A percentile compares a stretch with the other conserved stretches of the same genome.
Evolutionary conservation across 140 eudicot genomes (phyloP).

Genomic region (Stevia rebaudiana): DNA sequence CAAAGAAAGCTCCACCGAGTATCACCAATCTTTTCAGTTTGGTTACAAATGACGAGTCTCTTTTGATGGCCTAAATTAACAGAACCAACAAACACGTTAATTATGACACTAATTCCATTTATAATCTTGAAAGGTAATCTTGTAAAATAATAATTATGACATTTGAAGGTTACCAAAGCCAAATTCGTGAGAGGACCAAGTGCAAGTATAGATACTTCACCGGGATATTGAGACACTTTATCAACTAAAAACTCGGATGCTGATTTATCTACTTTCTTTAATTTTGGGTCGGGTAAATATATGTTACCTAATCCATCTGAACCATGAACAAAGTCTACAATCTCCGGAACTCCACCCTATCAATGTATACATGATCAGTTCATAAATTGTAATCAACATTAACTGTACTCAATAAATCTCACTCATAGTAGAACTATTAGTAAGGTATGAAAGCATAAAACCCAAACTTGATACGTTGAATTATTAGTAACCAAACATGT

Average conservation of each 20-base stretch:
- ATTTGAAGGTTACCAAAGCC: constrained; percentile 59
- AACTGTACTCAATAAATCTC: too few species aligned
- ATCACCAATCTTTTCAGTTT: constrained; percentile 77
- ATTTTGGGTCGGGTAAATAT: constrained; percentile 52
- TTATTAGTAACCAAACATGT: too few species aligned
- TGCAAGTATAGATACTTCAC: constrained; percentile 92
- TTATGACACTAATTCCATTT: background rate
- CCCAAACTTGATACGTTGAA: too few species aligned
- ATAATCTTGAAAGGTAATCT: background rate
- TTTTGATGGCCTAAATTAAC: constrained; percentile 67
- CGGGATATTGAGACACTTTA: constrained; percentile 74
- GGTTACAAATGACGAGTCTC: constrained; percentile 76
- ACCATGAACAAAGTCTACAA: constrained; percentile 83
- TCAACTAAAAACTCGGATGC: constrained; percentile 92
- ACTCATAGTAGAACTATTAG: too few species aligned
- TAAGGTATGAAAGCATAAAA: too few species aligned
- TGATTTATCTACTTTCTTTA: constrained; percentile 52
- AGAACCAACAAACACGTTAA: background rate
- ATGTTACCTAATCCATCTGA: constrained; percentile 75
- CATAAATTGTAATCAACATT: background rate
- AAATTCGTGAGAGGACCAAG: constrained; percentile 89
- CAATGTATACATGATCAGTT: background rate
- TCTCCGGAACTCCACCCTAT: constrained; percentile 70
- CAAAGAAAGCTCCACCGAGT: constrained; percentile 95
- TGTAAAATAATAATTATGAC: background rate